These are phyloP conservation scores for Linnemannia exigua DNA, from an alignment of 192 early-diverging fungal genomes.

Conservation along the genomic window DNA sequence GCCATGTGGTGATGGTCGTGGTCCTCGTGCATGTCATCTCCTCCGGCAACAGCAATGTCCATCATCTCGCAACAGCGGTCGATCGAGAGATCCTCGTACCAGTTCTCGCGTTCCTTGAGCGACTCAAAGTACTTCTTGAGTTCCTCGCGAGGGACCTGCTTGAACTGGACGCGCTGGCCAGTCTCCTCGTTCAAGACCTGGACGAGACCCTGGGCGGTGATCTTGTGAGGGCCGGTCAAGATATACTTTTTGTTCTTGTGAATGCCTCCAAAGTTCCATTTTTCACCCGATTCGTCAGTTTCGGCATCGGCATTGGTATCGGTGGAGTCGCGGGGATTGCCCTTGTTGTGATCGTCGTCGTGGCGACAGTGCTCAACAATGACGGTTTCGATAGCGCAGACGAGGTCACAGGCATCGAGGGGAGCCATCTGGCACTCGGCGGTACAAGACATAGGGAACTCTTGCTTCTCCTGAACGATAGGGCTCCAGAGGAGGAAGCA, in stretches of 20 bases:
- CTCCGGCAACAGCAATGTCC: not conserved
- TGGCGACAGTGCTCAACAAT: constrained; percentile 11
- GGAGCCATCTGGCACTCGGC: constrained; percentile 26
- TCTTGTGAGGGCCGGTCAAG: constrained; percentile 29
- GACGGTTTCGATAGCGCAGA: constrained; percentile 21
- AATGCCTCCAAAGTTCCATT: not conserved
- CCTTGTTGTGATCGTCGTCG: not conserved
- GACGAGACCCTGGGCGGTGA: constrained; percentile 21
- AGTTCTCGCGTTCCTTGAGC: constrained; percentile 16
- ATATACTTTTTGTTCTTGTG: constrained; percentile 42
- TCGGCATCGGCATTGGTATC: no score
- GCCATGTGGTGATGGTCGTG: constrained; percentile 1
- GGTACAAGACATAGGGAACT: constrained; percentile 19
- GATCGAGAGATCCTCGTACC: not conserved
- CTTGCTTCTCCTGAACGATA: constrained; percentile 18
- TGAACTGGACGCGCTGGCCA: constrained; percentile 28
- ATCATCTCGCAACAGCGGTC: not conserved
- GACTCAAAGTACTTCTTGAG: constrained; percentile 35
- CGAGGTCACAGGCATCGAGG: constrained; percentile 23
- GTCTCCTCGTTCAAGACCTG: constrained; percentile 20
- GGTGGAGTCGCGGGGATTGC: not conserved
- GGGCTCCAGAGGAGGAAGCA: constrained; percentile 28
- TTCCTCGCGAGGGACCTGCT: constrained; percentile 30
- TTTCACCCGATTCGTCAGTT: not conserved
- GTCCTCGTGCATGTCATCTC: not conserved